Conservation (phyloP, 768 basidiomycete genomes). For the Hortiboletus campestris region DNA sequence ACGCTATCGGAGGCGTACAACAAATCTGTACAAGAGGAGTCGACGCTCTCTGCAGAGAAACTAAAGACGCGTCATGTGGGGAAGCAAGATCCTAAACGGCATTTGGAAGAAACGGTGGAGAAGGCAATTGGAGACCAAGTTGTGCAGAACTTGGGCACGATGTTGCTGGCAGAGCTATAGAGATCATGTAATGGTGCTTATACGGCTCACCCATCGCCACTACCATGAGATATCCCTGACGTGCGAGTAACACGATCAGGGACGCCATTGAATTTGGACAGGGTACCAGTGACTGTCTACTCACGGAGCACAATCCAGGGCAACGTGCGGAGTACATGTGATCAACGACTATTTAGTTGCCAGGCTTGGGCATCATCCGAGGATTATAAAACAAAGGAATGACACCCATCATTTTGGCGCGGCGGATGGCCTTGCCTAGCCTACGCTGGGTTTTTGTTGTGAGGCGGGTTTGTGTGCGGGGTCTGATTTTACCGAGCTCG, state of each 20-base stretch:
- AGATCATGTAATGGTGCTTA: not conserved
- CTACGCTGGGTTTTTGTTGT: slow-evolving; percentile 77
- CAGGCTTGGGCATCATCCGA: slow-evolving; percentile 23
- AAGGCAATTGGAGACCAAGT: slow-evolving; percentile 98
- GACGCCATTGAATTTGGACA: not conserved
- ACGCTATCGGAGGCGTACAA: slow-evolving; percentile 91
- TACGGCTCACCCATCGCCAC: not conserved
- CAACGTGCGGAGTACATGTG: not conserved
- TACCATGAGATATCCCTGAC: too few species aligned
- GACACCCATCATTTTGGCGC: slow-evolving; percentile 90
- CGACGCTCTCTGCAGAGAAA: slow-evolving; percentile 90
- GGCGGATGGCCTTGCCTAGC: slow-evolving; percentile 79
- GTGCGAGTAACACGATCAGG: slow-evolving; percentile 7
- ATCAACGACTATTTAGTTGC: slow-evolving; percentile 2
- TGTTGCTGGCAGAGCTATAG: slow-evolving; percentile 90
- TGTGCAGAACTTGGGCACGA: slow-evolving; percentile 91
- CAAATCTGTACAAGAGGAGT: slow-evolving; percentile 97
- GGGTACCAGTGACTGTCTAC: not conserved
- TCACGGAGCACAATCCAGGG: not conserved
- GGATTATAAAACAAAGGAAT: slow-evolving; percentile 51
- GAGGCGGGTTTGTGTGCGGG: slow-evolving; percentile 65
- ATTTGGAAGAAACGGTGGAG: slow-evolving; percentile 96
- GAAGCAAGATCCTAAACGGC: slow-evolving; percentile 97
- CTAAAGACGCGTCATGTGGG: slow-evolving; percentile 97
- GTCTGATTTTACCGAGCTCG: slow-evolving; percentile 77